These are phyloP conservation scores for Thalassia testudinum DNA, from an alignment of 116 monocot species.

Conservation along the genomic window DNA sequence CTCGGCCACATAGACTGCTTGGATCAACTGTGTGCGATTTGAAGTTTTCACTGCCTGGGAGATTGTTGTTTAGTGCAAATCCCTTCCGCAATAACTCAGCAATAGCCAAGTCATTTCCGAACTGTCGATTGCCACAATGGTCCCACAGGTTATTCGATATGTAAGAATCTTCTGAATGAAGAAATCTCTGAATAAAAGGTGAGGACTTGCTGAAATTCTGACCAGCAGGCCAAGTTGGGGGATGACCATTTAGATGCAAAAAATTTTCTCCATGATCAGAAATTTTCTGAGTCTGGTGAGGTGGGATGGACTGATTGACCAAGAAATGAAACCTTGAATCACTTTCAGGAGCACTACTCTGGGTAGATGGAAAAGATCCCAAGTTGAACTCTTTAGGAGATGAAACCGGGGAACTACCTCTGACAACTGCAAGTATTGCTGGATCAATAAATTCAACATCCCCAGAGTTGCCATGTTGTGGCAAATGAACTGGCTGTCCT, in stretches of 20 bases:
- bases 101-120: conserved; percentile 18
- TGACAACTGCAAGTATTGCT: conserved; percentile 85
- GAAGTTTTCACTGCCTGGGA: conserved; percentile 34
- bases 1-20: conserved; percentile 38
- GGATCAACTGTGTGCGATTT: conserved; percentile 34
- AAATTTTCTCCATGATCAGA: conserved; percentile 26
- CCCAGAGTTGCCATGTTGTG: conserved; percentile 11
- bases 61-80: conserved; percentile 23
- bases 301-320: conserved; percentile 37
- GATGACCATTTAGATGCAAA: conserved; percentile 32
- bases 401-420: conserved; percentile 31
- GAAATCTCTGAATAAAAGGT: conserved; percentile 24
- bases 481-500: conserved; percentile 4
- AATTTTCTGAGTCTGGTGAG: conserved; percentile 31
- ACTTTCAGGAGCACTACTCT: conserved; percentile 21
- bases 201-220: conserved; percentile 23
- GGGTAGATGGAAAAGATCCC: conserved; percentile 17
- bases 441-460: conserved; percentile 89
- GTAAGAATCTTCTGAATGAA: conserved; percentile 21
- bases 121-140: conserved; percentile 36
- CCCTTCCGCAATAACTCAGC: conserved; percentile 37
- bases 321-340: conserved; percentile 47
- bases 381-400: conserved; percentile 17
- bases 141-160: conserved; percentile 43
- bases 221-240: conserved; percentile 21